A percentile compares a stretch with the other conserved stretches of the same genome.
These are phyloP conservation scores for Diplodia scrobiculata DNA, from an alignment of 2,329 filamentous ascomycete genomes.

Conservation along the genomic window DNA sequence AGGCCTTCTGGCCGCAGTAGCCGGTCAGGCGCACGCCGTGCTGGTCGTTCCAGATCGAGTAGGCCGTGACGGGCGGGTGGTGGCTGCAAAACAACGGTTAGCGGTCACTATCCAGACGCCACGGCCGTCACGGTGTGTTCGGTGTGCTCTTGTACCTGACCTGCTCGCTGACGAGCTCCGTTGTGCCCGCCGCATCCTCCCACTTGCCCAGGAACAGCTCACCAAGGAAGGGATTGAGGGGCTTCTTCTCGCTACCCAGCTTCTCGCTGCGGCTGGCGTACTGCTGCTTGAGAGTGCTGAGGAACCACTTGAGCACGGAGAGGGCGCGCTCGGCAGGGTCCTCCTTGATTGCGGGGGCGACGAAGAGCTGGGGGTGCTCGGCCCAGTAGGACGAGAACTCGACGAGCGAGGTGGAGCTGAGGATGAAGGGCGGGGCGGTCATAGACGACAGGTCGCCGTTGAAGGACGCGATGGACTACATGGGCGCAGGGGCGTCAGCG, in stretches of 20 bases:
- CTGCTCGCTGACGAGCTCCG: slow-evolving; percentile 88
- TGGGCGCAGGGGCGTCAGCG: neutral
- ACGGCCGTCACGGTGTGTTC: neutral
- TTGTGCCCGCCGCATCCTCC: slow-evolving; percentile 79
- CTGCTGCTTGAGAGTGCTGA: slow-evolving; percentile 89
- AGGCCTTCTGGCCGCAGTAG: slow-evolving; percentile 95
- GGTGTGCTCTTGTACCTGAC: slow-evolving; percentile 61
- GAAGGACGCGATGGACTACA: slow-evolving; percentile 55
- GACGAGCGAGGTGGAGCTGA: slow-evolving; percentile 58
- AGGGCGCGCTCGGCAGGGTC: slow-evolving; percentile 81
- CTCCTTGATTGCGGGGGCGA: slow-evolving; percentile 76
- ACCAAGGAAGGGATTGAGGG: slow-evolving; percentile 91
- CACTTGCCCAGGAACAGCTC: slow-evolving; percentile 92
- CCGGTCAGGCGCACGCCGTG: slow-evolving; percentile 75
- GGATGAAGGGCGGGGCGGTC: slow-evolving; percentile 60
- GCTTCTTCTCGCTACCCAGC: slow-evolving; percentile 93
- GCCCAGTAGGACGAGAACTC: slow-evolving; percentile 62
- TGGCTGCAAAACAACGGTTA: slow-evolving; percentile 55
- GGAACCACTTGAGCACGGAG: slow-evolving; percentile 93
- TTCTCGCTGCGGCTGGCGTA: slow-evolving; percentile 75
- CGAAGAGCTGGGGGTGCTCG: slow-evolving; percentile 66
- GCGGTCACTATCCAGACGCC: neutral
- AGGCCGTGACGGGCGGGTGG: slow-evolving; percentile 92
- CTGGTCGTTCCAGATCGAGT: slow-evolving; percentile 84
- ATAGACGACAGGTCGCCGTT: slow-evolving; percentile 60